Base-by-base conservation (phyloP, 1,139 yeast species). In the Yamadazyma blattariae region DNA sequence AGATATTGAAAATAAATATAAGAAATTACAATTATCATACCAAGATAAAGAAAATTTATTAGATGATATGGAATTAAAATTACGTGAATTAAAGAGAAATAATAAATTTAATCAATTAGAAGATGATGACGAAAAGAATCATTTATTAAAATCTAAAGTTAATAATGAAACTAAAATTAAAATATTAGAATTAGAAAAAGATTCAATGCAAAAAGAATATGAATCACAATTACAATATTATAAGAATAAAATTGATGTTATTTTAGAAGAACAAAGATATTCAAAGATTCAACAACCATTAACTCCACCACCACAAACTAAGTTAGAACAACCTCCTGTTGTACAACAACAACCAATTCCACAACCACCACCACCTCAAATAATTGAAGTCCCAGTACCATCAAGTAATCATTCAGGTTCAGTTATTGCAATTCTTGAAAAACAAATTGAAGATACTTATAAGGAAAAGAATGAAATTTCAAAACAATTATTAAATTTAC, bases 91-190 rank as follows among this genome's bases (percentile, higher is more conserved):
- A 45, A 60, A 49, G 33, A 52, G 52, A 38, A 51, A 49, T 38
- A 56, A 41, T 17, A 48, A 56, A 26, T 38, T 46, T 23, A 46
- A 41, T 23, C 37, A 37, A 14, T 39, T 54, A 7, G 46, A 48
- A 30, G 59, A 60, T 20, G 67, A 59, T 31, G 63, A 60, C 20
- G 64, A 61, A 34, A 63, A 59, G 41, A 46, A 58, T 12, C 65
- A 59, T 20, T 41, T 64, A 12, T 33, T 63, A 33, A 62, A 48
- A 40, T 42, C 58, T 3, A 65, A 59, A 33, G 47, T 62, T 2
- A 51, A 52, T 5, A 59, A 57, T 38, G 72, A 68, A 30, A 52
- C 58, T n/a, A 57, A 57, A 35, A 47, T 69, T 18, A 61, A 62
- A 34, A 46, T 62, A 18, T 44, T 67, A 23, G 60, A 64, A 38